Evolutionary conservation across 139 green algal species (phyloP), one percentile per base, ranked within the genome.

Genomic region (Coccomyxa sp.): DNA sequence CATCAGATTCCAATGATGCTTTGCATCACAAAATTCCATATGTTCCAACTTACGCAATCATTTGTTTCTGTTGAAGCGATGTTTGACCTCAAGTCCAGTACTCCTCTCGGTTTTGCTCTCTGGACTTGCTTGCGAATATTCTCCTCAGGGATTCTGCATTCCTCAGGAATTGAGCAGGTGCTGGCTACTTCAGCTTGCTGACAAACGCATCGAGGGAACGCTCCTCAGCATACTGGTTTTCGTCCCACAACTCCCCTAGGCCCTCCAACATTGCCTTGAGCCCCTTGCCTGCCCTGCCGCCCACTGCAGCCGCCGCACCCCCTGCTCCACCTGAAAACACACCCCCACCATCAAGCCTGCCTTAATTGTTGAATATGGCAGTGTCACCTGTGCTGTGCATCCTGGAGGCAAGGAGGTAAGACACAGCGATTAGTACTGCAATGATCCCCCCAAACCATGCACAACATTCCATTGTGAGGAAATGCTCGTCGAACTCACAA

Each of bases 221-320:
- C 89, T 98, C 94, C 75, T 90, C 87, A 21, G 86, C 86, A 85
- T 99, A 99, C 89, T 98, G 93, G 25, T 77, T 85, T 83, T 98
- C 94, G 71, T 97, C 94, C 90, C 91, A 97, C 81, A 98, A 79
- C 80, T 98, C 94, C 3, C 92, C 92, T 83, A 98, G 89, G 27
- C 83, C 86, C 3, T 87, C 89, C 30, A 98, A 82, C 85, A 98
- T 88, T 27, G 90, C 85, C 76, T 92, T 88, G 68, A 97, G 81
- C 25, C 85, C 87, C 27, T 80, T 81, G 31, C 87, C 83, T 45
- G 77, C 66, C 13, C 45, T 25, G 59, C 74, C 45, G 77, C 82
- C 51, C 25, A 58, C 81, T 77, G 67, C 81, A 51, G 79, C 76
- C 79, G 30, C 82, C 66, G 59, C 87, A 82, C 78, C 78, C 63